Evolutionary conservation across 1,284 basidiomycete species (phyloP), one percentile per base, ranked within the genome.

Genomic region (Trichosporon inkin): DNA sequence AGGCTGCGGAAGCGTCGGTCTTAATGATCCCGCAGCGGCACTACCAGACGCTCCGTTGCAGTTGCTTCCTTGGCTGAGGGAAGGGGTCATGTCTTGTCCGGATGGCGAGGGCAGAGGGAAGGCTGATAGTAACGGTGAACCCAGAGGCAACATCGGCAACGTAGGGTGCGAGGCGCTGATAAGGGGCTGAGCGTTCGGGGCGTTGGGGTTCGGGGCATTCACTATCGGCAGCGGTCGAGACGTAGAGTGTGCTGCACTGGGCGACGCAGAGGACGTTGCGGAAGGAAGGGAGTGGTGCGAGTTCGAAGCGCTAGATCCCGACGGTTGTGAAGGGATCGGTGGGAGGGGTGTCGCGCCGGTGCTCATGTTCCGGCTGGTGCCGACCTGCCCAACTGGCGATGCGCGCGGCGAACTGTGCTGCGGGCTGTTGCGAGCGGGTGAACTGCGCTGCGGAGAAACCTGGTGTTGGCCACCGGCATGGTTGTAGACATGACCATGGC

Each of bases 1-100:
- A 0, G 72, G 72, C 55, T 68, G 67, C n/a, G 73, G 75, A 3
- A 72, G 71, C 10, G 47, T 32, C 22, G 57, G 53, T 20, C 53
- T 53, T 6, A 20, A 47, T 8, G 17, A 14, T 11, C 20, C 14
- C 20, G 41, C 8, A 16, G 41, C 20, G 20, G 41, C 13, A 20
- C 16, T 20, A 11, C 41, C 41, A 4, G 41, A 24, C 41, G 41
- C 16, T 47, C 41, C 41, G 41, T 24, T 47, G 41, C 41, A 47
- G 20, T 19, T 24, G 41, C 41, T 47, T 19, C 16, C 24, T 20
- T 47, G 41, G 41, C 41, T 47, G 41, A 47, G 41, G 5, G 41
- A 47, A 0, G 22, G 14, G 2, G 20, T 10, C 41, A 47, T 47
- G 5, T 47, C 41, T 16, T 47, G 41, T 10, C 20, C 41, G 22